Base-by-base conservation (phyloP, 176 grass and related monocot species). In the Lolium multiflorum region DNA sequence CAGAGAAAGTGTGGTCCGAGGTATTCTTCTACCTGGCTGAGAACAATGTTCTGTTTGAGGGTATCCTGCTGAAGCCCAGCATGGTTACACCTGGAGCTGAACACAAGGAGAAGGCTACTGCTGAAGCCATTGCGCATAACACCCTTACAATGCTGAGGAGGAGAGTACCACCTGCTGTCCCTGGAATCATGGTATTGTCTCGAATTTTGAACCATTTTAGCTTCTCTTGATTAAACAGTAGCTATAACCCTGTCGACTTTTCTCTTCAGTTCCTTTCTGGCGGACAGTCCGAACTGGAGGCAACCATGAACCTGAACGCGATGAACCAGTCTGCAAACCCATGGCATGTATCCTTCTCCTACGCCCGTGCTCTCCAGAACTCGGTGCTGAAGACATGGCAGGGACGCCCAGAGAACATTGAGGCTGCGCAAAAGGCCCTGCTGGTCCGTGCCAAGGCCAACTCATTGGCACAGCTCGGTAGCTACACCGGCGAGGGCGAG, bases 61-160 rank as follows among this genome's bases (percentile, higher is more conserved):
- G 97, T 28, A 94, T 95, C 84, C 88, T 98, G 38, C 81, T 98
- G 91, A 98, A 98, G 73, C 97, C 97, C 9, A 98, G 97, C 90
- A 98, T 98, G 97, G 92, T 98, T 26, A 98, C 97, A 9, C 97
- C 97, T 76, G 97, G 97, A 71, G 97, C 97, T 26, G 97, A 98
- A 15, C 96, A 98, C 91, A 98, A 95, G 88, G 77, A 86, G 74
- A 98, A 92, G 86, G 88, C 93, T 25, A 89, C 96, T 39, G 94
- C 97, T 9, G 94, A 98, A 60, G 82, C 90, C 76, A 96, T 98
- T 86, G 97, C 97, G 9, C 82, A 96, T 56, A 22, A 84, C 82
- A 98, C 97, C 1, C 82, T 96, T 25, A 91, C 85, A 56, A 94
- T 98, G 97, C 92, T 98, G 48, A 94, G 62, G 12, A 92, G 94